A percentile compares a stretch with the other conserved stretches of the same genome.
Evolutionary conservation across 2,329 filamentous ascomycete genomes (phyloP).

Genomic region (Aspergillus vadensis): DNA sequence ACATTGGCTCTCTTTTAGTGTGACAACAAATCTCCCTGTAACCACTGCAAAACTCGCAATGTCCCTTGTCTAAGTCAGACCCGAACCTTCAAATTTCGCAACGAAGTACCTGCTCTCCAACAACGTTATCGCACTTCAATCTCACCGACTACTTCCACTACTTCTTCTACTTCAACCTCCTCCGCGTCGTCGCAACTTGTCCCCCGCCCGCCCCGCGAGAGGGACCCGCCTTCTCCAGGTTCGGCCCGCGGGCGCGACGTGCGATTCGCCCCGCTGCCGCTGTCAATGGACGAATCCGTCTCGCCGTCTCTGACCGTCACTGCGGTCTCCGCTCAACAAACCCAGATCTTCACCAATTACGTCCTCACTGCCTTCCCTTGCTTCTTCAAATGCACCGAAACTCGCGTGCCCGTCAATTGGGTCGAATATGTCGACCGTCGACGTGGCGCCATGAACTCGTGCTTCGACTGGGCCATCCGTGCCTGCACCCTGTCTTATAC

Average conservation of each 20-base stretch:
- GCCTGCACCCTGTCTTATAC: conserved; percentile 23
- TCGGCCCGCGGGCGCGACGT: conserved; percentile 1
- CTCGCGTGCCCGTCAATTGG: conserved; percentile 30
- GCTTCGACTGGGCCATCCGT: conserved; percentile 28
- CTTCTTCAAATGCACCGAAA: conserved; percentile 33
- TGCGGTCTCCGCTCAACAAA: conserved; percentile 28
- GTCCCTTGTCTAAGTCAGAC: conserved; percentile 29
- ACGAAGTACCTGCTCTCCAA: conserved; percentile 34
- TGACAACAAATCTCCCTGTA: conserved; percentile 33
- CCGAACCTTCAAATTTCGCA: conserved; percentile 32
- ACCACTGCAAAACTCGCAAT: conserved; percentile 33
- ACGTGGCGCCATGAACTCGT: conserved; percentile 18
- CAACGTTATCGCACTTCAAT: conserved; percentile 24
- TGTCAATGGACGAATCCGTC: conserved; percentile 27
- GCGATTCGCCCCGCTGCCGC: conserved; percentile 8
- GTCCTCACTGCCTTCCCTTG: conserved; percentile 30
- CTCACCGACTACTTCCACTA: conserved; percentile 10
- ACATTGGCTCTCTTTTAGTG: conserved; percentile 22
- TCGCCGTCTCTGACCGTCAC: conserved; percentile 32
- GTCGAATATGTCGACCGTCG: conserved; percentile 29
- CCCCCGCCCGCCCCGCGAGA: not conserved
- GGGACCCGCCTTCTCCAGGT: not conserved
- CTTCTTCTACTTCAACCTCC: not conserved
- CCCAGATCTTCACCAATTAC: conserved; percentile 32
- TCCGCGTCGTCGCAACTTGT: not conserved